Percentiles rank a stretch among this genome's conserved stretches.
Conservation (phyloP, 2,329 filamentous ascomycete species). For the Phoma sp. region DNA sequence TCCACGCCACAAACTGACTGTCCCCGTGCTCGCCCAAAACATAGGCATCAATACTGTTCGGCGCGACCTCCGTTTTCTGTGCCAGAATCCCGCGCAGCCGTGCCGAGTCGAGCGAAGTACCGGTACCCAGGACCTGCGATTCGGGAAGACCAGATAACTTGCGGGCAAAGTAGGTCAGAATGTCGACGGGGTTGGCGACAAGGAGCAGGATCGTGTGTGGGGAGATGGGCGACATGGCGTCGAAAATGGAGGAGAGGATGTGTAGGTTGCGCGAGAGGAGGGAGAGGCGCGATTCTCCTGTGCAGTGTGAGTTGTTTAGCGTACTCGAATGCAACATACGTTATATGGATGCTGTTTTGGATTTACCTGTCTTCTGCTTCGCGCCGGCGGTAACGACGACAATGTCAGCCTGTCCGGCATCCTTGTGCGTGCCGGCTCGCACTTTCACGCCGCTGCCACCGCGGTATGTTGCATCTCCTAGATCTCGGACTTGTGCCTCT, state of each 20-base stretch:
- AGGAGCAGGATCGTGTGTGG: slow-evolving; percentile 57
- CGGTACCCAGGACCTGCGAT: slow-evolving; percentile 59
- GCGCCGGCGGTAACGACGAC: slow-evolving; percentile 62
- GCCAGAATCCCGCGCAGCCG: slow-evolving; percentile 56
- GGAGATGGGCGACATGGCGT: slow-evolving; percentile 57
- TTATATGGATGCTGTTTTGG: no score
- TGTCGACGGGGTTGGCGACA: slow-evolving; percentile 62
- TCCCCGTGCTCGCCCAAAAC: slow-evolving; percentile 59
- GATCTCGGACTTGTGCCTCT: slow-evolving; percentile 59
- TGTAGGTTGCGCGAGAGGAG: slow-evolving; percentile 57
- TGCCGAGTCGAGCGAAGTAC: slow-evolving; percentile 61
- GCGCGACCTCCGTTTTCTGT: slow-evolving; percentile 45
- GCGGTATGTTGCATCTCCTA: slow-evolving; percentile 58
- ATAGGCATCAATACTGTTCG: slow-evolving; percentile 51
- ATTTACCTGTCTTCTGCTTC: slow-evolving; percentile 53
- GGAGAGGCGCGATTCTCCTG: slow-evolving; percentile 54
- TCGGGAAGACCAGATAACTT: slow-evolving; percentile 56
- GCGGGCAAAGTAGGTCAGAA: slow-evolving; percentile 59
- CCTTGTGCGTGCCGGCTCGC: slow-evolving; percentile 52
- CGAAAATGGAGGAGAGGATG: slow-evolving; percentile 56
- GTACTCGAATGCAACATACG: no score
- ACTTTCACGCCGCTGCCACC: slow-evolving; percentile 53
- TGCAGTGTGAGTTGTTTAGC: slow-evolving; percentile 8
- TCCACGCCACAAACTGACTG: slow-evolving; percentile 57
- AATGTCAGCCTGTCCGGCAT: slow-evolving; percentile 61